These are phyloP conservation scores for Taphrina sp. DNA, from an alignment of 1,139 yeast species.

Conservation along the genomic window DNA sequence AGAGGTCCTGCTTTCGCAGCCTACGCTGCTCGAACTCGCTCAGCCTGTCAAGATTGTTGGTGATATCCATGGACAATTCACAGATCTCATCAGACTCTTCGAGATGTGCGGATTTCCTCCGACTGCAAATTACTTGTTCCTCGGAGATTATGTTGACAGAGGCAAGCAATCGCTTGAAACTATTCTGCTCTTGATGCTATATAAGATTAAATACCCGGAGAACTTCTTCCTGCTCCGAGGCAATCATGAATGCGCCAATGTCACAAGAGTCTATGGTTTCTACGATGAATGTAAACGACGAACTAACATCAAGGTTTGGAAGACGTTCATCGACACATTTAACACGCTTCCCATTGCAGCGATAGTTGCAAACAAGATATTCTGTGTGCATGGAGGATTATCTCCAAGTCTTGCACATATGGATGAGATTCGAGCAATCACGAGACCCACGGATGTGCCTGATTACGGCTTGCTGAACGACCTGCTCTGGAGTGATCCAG, in stretches of 20 bases:
- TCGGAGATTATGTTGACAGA: conserved; percentile 96
- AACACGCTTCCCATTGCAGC: conserved; percentile 94
- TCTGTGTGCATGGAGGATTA: conserved; percentile 96
- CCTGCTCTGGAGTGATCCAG: conserved; percentile 93
- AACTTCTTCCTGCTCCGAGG: conserved; percentile 90
- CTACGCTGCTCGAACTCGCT: conserved; percentile 78
- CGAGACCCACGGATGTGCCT: conserved; percentile 95
- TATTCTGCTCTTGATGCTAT: conserved; percentile 75
- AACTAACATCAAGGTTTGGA: conserved; percentile 91
- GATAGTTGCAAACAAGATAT: conserved; percentile 90
- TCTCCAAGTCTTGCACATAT: conserved; percentile 86
- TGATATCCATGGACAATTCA: conserved; percentile 95
- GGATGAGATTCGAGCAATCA: conserved; percentile 88
- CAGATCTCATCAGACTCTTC: conserved; percentile 83
- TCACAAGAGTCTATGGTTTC: conserved; percentile 86
- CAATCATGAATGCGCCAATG: conserved; percentile 95
- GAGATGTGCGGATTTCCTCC: conserved; percentile 99
- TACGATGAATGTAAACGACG: conserved; percentile 96
- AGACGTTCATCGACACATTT: conserved; percentile 85
- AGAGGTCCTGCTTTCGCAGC: conserved; percentile 84
- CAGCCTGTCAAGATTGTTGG: conserved; percentile 98
- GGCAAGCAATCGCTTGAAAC: conserved; percentile 95
- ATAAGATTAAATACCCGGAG: conserved; percentile 93
- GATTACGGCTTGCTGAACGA: conserved; percentile 92
- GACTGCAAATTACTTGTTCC: conserved; percentile 78